A percentile compares a stretch with the other conserved stretches of the same genome.
phyloP scores from a whole-genome alignment of 345 rosid species.

The Citrus medica region DNA sequence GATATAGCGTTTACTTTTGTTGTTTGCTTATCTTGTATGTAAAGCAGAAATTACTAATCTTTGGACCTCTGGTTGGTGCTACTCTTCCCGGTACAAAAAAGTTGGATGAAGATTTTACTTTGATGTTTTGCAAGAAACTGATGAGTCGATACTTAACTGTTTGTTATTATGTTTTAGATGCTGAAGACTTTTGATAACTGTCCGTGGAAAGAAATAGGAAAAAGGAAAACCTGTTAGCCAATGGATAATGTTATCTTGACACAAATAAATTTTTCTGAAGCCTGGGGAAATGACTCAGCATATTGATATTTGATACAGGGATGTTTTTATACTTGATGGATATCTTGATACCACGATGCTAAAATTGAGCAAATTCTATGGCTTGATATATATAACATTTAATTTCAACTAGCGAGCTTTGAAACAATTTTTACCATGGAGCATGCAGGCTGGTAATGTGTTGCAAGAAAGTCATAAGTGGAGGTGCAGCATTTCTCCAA shows the following conservation, averaged over 20 bases:
- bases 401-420: neutral
- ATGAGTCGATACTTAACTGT: neutral
- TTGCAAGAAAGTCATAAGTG: neutral
- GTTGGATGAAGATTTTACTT: neutral
- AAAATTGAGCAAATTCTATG: neutral
- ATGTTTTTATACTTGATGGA: neutral
- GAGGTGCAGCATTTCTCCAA: too few relatives aligned
- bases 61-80: neutral
- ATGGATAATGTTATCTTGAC: too few relatives aligned
- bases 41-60: neutral
- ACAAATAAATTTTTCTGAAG: too few relatives aligned
- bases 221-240: neutral
- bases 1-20: neutral
- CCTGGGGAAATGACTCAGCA: neutral
- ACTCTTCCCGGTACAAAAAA: neutral
- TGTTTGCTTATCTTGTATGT: neutral
- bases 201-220: neutral
- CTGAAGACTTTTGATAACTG: neutral
- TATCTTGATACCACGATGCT: neutral
- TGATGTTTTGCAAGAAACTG: neutral
- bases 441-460: too few relatives aligned
- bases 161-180: neutral
- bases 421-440: neutral
- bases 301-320: neutral
- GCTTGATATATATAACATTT: too few relatives aligned